Evolutionary conservation across 352 stramenopile genomes (phyloP).

Genomic region (Elongisporangium senticosum): DNA sequence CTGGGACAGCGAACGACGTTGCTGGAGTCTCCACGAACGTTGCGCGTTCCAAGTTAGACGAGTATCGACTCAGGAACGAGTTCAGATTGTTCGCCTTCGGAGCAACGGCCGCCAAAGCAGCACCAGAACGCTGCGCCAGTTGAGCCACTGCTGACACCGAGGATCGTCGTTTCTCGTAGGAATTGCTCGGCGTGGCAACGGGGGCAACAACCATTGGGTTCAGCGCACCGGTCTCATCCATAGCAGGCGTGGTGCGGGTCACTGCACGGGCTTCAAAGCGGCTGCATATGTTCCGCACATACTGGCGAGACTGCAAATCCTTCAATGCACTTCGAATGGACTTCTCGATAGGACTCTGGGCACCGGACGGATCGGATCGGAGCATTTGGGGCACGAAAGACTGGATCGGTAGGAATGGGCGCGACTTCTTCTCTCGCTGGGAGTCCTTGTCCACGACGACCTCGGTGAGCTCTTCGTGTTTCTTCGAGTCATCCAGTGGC

Average conservation of each 20-base stretch:
- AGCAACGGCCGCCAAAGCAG: neutral
- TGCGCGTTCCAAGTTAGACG: conserved; percentile 51
- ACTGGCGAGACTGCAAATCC: conserved; percentile 41
- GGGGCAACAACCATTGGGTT: neutral
- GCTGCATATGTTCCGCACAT: conserved; percentile 48
- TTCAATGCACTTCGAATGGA: conserved; percentile 42
- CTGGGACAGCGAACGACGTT: neutral
- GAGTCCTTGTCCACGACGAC: conserved; percentile 5
- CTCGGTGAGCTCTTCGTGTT: conserved; percentile 14
- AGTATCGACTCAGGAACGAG: conserved; percentile 58
- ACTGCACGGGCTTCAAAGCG: conserved; percentile 32
- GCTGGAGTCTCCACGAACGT: conserved; percentile 9
- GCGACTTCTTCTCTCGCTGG: conserved; percentile 5
- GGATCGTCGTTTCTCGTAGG: neutral
- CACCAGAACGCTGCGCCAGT: neutral
- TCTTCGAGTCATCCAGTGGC: conserved; percentile 9
- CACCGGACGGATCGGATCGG: conserved; percentile 13
- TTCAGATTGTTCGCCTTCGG: conserved; percentile 41
- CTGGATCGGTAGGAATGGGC: neutral
- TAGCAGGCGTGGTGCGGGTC: neutral
- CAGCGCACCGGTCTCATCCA: neutral
- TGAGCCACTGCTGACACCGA: neutral
- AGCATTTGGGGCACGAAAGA: conserved; percentile 14
- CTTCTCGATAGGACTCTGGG: conserved; percentile 28
- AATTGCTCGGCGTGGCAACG: neutral